phyloP scores from a whole-genome alignment of 1,284 basidiomycete genomes.

The Wallemia ichthyophaga region DNA sequence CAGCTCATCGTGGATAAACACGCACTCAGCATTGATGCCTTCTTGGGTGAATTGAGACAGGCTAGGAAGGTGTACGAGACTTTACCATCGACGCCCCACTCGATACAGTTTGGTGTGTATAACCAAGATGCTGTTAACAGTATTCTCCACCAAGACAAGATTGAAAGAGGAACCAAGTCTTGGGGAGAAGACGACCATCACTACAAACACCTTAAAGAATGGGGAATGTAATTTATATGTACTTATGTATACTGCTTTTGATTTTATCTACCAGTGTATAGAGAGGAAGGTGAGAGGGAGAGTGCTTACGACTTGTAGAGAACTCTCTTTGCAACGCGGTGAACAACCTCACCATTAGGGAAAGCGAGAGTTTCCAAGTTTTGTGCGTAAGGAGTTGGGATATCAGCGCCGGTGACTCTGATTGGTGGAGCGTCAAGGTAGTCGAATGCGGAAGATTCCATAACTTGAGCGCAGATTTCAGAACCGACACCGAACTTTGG shows the following conservation, averaged over 20 bases:
- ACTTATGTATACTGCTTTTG: neutral
- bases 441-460: slow-evolving; percentile 86
- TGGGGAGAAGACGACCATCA: neutral
- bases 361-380: slow-evolving; percentile 66
- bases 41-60: neutral
- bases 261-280: neutral
- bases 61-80: neutral
- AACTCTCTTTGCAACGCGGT: neutral
- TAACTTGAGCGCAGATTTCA: slow-evolving; percentile 85
- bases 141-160: neutral
- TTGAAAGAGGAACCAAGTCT: neutral
- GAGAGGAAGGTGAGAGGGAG: neutral
- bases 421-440: slow-evolving; percentile 94
- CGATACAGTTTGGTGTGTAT: neutral
- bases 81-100: neutral
- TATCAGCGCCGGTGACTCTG: slow-evolving; percentile 85
- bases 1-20: neutral
- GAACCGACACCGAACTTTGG: slow-evolving; percentile 92
- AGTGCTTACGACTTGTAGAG: neutral
- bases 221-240: neutral
- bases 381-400: slow-evolving; percentile 78
- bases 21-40: neutral
- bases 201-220: neutral
- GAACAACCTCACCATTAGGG: slow-evolving; percentile 28
- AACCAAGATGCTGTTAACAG: neutral